Evolutionary conservation across 2,329 filamentous ascomycete genomes (phyloP).

Genomic region (Epichloe amarillans): DNA sequence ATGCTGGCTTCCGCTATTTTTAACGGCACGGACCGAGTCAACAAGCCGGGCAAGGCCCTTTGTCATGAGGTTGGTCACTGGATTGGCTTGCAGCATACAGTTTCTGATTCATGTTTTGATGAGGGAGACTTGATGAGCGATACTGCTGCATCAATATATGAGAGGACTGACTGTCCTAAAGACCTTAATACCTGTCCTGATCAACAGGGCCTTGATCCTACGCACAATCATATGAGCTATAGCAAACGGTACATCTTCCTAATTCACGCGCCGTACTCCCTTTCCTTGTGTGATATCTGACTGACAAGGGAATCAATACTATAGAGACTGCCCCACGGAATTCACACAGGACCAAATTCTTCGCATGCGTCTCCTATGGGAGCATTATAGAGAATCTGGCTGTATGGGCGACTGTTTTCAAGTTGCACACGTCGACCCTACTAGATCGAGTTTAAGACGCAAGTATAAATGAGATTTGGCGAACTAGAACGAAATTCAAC

Average conservation of each 20-base stretch:
- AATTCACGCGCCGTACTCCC: no score
- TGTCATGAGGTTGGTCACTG: constrained; percentile 35
- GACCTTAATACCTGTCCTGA: constrained; percentile 22
- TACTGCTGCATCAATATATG: constrained; percentile 24
- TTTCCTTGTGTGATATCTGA: no score
- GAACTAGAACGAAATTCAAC: no score
- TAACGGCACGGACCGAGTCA: constrained; percentile 7
- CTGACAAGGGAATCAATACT: no score
- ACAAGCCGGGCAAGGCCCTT: constrained; percentile 18
- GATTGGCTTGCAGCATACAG: constrained; percentile 35
- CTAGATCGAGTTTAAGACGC: no score
- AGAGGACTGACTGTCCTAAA: constrained; percentile 22
- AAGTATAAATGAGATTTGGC: no score
- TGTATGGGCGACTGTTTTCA: no score
- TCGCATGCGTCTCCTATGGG: not conserved
- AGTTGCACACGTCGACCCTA: no score
- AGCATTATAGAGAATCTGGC: not conserved
- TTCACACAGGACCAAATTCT: not conserved
- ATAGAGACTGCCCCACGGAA: not conserved
- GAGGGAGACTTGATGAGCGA: constrained; percentile 26
- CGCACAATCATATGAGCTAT: no score
- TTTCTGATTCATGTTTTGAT: constrained; percentile 26
- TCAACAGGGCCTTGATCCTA: constrained; percentile 17
- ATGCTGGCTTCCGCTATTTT: no score
- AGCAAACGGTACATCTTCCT: no score